Percentiles rank a stretch among this genome's conserved stretches.
phyloP scores from a whole-genome alignment of 139 green algal genomes.

The Picochlorum costavermella region DNA sequence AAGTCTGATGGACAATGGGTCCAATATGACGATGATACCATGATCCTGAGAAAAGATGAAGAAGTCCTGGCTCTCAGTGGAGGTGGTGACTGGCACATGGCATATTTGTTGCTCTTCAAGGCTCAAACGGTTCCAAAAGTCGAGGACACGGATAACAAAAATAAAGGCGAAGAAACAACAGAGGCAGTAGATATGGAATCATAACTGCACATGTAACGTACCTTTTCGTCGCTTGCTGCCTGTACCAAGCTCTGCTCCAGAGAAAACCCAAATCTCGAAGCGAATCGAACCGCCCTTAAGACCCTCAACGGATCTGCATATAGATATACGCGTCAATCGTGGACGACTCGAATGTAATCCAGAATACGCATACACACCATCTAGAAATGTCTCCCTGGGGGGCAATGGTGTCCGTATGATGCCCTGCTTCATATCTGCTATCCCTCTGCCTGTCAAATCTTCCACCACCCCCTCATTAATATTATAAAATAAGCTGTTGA shows the following conservation, averaged over 20 bases:
- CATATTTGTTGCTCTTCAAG: slow-evolving; percentile 85
- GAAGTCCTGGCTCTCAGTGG: slow-evolving; percentile 77
- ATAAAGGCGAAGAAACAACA: background rate
- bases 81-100: slow-evolving; percentile 97
- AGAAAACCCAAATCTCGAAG: slow-evolving; percentile 75
- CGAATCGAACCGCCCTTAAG: slow-evolving; percentile 82
- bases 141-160: background rate
- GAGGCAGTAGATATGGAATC: background rate
- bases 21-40: slow-evolving; percentile 92
- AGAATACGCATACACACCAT: slow-evolving; percentile 31
- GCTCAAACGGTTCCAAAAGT: slow-evolving; percentile 29
- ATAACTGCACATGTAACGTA: background rate
- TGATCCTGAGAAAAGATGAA: slow-evolving; percentile 67
- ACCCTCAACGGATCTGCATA: slow-evolving; percentile 75
- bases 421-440: slow-evolving; percentile 73
- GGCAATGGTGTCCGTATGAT: slow-evolving; percentile 89
- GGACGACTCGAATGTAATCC: background rate
- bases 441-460: slow-evolving; percentile 76
- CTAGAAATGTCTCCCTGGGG: slow-evolving; percentile 80
- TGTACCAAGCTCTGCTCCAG: slow-evolving; percentile 65
- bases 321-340: slow-evolving; percentile 26
- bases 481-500: slow-evolving; percentile 98
- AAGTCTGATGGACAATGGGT: slow-evolving; percentile 82
- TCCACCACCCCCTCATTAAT: slow-evolving; percentile 74
- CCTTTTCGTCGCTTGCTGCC: slow-evolving; percentile 41